Evolutionary conservation across 1,139 yeast genomes (phyloP).

Genomic region (Pichia sp.): DNA sequence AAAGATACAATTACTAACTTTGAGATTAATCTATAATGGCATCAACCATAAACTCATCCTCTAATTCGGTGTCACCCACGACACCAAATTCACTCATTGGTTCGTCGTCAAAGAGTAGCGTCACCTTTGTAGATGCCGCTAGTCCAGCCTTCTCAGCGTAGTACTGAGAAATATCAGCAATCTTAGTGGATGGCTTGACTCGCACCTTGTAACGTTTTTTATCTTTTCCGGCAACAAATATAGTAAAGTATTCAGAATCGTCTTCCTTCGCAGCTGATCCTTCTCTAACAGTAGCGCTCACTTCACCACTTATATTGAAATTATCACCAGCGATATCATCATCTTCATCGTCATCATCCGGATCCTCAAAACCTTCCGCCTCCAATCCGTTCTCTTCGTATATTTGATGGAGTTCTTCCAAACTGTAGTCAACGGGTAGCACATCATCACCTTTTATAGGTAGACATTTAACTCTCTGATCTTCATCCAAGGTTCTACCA

Average conservation of each 20-base stretch:
- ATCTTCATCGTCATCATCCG: conserved; percentile 7
- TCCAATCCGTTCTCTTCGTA: background rate
- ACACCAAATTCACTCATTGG: conserved; percentile 38
- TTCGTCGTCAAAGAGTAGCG: conserved; percentile 71
- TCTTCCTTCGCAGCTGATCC: background rate
- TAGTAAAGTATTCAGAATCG: conserved; percentile 32
- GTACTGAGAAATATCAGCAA: conserved; percentile 43
- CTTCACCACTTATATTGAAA: background rate
- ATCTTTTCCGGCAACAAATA: conserved; percentile 60
- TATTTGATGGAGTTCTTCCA: conserved; percentile 1
- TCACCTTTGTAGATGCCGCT: conserved; percentile 29
- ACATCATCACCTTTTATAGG: background rate
- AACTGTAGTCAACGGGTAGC: conserved; percentile 1
- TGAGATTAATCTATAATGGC: conserved; percentile 21
- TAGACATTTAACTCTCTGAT: background rate
- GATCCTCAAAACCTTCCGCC: background rate
- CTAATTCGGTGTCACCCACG: conserved; percentile 71
- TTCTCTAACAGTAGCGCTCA: background rate
- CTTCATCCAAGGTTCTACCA: background rate
- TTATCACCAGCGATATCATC: conserved; percentile 10
- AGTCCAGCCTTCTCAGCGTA: conserved; percentile 40
- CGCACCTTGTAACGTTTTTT: conserved; percentile 49
- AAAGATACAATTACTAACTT: background rate
- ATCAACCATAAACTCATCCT: conserved; percentile 66
- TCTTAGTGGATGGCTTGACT: conserved; percentile 49